Conservation (phyloP, 257 asterid genomes). For the Capsicum chinense region DNA sequence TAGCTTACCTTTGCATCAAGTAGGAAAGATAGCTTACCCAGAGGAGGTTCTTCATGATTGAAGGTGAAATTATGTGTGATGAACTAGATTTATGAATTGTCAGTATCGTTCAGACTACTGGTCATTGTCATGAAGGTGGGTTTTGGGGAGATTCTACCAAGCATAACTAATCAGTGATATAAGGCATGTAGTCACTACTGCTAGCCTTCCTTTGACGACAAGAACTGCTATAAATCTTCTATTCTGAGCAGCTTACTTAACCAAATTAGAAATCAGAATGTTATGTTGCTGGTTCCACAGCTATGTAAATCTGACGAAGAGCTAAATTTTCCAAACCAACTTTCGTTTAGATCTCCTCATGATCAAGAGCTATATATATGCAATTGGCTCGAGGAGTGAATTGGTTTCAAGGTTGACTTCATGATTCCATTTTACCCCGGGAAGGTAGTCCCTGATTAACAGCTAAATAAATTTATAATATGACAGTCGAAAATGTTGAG, state of each 20-base stretch:
- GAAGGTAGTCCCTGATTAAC: constrained; percentile 53
- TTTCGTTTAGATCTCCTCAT: not conserved
- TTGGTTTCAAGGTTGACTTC: constrained; percentile 84
- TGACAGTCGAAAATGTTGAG: not conserved
- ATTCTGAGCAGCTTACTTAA: constrained; percentile 89
- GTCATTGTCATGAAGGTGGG: constrained; percentile 81
- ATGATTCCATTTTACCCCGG: constrained; percentile 97
- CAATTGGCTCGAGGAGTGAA: constrained; percentile 89
- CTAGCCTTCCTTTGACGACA: constrained; percentile 98
- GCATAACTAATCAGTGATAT: constrained; percentile 52
- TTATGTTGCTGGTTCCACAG: constrained; percentile 81
- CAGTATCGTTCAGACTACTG: constrained; percentile 85
- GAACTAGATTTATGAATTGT: constrained; percentile 82
- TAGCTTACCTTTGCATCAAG: constrained; percentile 17
- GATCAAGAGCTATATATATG: constrained; percentile 40
- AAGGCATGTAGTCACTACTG: constrained; percentile 90
- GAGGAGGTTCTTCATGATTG: constrained; percentile 69
- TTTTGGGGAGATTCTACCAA: constrained; percentile 69
- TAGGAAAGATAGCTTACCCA: constrained; percentile 78
- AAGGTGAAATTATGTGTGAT: constrained; percentile 65
- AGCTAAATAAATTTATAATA: constrained; percentile 1
- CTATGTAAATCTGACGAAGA: constrained; percentile 17
- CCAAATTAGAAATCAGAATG: constrained; percentile 80
- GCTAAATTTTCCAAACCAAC: not conserved
- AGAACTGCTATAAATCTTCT: constrained; percentile 94